Base-by-base conservation (phyloP, 768 basidiomycete genomes). In the Atractiella rhizophila region DNA sequence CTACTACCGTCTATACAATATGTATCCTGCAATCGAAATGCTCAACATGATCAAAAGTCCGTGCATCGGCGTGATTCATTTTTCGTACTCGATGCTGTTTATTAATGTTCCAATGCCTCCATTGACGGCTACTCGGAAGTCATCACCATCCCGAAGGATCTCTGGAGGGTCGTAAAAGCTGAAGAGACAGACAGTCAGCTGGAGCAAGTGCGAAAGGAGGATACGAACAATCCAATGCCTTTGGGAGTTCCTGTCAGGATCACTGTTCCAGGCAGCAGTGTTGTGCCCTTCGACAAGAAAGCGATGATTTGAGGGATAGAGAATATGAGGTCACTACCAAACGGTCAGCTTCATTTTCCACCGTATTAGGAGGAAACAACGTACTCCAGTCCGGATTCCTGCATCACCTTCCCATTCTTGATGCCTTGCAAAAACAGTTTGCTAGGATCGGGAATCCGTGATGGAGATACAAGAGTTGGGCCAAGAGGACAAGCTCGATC, bases 191-290 rank as follows among this genome's bases (percentile, higher is more conserved):
- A 13, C 26, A 42, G 33, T 34, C 23, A 28, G 33, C 24, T 13
- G 33, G 29, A 18, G 18, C 40, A 21, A 36, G 19, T 27, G 33
- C 15, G 9, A 19, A 21, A 18, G 10, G 3, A 5, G 27, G 30
- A 12, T 13, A 18, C 20, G 15, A 8, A 27, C 48, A 43, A 29
- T 51, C 47, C 60, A n/a, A n/a, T n/a, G n/a, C n/a, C n/a, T n/a
- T n/a, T n/a, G n/a, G n/a, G n/a, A n/a, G n/a, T n/a, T n/a, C n/a
- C 60, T 2, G 60, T 60, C 26, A 60, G 39, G 47, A 62, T 60
- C 24, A 62, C 18, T 9, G 57, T 59, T 2, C 60, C 60, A 18
- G 57, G 46, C 6, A 42, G 45, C 7, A 61, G 48, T 0, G 59
- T 61, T 3, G 60, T 57, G 2, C 60, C 59, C 35, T 60, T 55